Conservation (phyloP, 2,329 filamentous ascomycete genomes). For the Paracorniculantispora psalliotae region DNA sequence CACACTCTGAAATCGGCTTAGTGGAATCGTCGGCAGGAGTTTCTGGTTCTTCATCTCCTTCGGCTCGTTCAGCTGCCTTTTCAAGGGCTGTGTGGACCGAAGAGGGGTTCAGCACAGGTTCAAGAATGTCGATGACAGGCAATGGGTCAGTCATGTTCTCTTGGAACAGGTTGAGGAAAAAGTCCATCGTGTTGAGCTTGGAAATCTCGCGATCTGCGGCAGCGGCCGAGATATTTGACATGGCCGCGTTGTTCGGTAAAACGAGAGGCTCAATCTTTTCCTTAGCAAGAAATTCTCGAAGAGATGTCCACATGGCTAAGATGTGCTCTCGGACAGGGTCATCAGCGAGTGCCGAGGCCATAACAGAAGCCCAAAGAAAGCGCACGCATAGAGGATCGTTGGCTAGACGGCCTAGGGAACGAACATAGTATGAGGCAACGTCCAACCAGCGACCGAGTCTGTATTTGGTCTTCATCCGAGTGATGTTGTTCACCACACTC, state of each 20-base stretch:
- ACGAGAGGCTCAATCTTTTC: conserved; percentile 43
- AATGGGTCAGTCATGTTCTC: conserved; percentile 76
- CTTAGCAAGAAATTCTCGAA: conserved; percentile 46
- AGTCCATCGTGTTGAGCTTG: conserved; percentile 91
- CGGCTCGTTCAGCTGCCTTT: conserved; percentile 2
- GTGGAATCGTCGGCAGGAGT: conserved; percentile 18
- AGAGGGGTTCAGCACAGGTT: conserved; percentile 79
- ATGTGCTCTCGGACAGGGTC: conserved; percentile 53
- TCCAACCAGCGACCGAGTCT: conserved; percentile 49
- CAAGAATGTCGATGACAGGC: conserved; percentile 82
- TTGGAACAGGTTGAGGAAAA: conserved; percentile 86
- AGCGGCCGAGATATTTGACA: conserved; percentile 78
- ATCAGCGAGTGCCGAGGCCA: conserved; percentile 47
- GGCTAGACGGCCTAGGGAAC: conserved; percentile 27
- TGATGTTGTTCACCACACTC: conserved; percentile 46
- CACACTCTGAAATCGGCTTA: conserved; percentile 46
- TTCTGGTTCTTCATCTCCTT: conserved; percentile 5
- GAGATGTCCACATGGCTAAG: conserved; percentile 53
- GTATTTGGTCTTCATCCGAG: conserved; percentile 44
- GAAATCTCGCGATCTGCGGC: conserved; percentile 88
- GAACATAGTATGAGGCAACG: conserved; percentile 43
- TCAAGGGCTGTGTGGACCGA: conserved; percentile 39
- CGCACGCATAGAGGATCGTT: conserved; percentile 42
- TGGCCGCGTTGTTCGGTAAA: conserved; percentile 79
- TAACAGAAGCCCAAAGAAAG: conserved; percentile 54